These are phyloP conservation scores for Ulota crispa DNA, from an alignment of 225 moss, liverwort and hornwort genomes.

Conservation along the genomic window DNA sequence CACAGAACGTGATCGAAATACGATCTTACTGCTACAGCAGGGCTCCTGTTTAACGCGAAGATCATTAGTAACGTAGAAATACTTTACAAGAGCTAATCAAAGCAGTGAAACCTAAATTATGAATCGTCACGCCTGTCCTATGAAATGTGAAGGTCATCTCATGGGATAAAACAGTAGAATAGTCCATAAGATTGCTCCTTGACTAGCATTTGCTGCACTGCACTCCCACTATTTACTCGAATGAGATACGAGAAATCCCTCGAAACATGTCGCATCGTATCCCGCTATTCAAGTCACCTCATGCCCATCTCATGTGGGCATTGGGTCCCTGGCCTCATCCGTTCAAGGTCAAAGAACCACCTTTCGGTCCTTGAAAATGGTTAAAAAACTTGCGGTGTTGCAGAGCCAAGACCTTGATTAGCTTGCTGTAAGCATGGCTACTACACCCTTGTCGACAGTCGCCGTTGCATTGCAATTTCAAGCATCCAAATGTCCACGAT, in stretches of 20 bases:
- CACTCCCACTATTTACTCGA: not conserved
- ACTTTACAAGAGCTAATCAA: not conserved
- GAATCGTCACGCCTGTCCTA: not conserved
- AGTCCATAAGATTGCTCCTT: not conserved
- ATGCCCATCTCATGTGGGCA: slow-evolving; percentile 20
- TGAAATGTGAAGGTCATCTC: not conserved
- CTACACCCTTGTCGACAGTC: not conserved
- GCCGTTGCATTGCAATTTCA: slow-evolving; percentile 13
- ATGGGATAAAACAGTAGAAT: not conserved
- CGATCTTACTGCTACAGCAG: not conserved
- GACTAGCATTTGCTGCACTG: not conserved
- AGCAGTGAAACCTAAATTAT: not conserved
- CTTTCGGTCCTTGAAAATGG: not conserved
- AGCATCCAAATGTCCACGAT: not conserved
- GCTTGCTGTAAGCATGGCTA: not conserved
- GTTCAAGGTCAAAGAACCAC: not conserved
- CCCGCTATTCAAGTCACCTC: slow-evolving; percentile 10
- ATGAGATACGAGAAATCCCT: not conserved
- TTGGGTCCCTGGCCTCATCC: slow-evolving; percentile 11
- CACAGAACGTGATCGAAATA: not conserved
- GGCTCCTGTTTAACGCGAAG: not conserved
- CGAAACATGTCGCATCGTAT: not conserved
- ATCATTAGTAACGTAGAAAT: not conserved
- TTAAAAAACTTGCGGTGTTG: not conserved
- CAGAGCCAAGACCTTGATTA: not conserved